These are phyloP conservation scores for Globisporangium spiculum DNA, from an alignment of 352 stramenopile species.

Conservation along the genomic window DNA sequence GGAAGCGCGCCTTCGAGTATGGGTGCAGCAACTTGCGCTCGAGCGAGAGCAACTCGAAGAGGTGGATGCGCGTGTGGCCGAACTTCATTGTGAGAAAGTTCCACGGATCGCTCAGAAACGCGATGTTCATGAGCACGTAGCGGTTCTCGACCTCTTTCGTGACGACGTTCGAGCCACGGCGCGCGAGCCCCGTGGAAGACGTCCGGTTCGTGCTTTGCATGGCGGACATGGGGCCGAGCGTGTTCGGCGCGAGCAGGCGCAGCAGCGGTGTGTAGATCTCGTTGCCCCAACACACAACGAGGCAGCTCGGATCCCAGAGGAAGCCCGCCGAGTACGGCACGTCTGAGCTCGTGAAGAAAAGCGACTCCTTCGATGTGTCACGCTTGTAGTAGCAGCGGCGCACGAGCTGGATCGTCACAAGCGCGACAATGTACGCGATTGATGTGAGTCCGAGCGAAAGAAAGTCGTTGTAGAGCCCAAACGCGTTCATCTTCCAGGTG, in stretches of 20 bases:
- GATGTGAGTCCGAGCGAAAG: constrained; percentile 40
- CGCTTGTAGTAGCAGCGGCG: constrained; percentile 16
- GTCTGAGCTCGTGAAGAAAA: constrained; percentile 43
- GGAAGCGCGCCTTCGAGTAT: constrained; percentile 44
- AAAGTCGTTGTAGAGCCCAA: constrained; percentile 50
- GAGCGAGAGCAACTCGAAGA: constrained; percentile 24
- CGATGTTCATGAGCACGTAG: constrained; percentile 57
- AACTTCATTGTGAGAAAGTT: constrained; percentile 50
- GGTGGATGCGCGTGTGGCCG: constrained; percentile 43
- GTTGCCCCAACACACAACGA: constrained; percentile 54
- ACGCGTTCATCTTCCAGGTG: constrained; percentile 58
- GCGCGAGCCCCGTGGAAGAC: constrained; percentile 15
- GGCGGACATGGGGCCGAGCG: constrained; percentile 5
- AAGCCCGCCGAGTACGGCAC: constrained; percentile 45
- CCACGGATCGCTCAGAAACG: constrained; percentile 54
- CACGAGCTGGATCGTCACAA: constrained; percentile 26
- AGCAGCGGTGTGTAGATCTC: constrained; percentile 40
- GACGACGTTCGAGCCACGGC: constrained; percentile 14
- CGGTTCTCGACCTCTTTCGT: constrained; percentile 23
- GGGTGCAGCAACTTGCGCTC: constrained; percentile 48
- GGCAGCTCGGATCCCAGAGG: constrained; percentile 50
- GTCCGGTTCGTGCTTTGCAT: not conserved
- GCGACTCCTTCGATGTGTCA: constrained; percentile 30
- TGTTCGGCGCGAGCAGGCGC: constrained; percentile 12
- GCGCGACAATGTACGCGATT: constrained; percentile 31